These are phyloP conservation scores for Tetracladium setigerum DNA, from an alignment of 495 filamentous ascomycete genomes.

Conservation along the genomic window DNA sequence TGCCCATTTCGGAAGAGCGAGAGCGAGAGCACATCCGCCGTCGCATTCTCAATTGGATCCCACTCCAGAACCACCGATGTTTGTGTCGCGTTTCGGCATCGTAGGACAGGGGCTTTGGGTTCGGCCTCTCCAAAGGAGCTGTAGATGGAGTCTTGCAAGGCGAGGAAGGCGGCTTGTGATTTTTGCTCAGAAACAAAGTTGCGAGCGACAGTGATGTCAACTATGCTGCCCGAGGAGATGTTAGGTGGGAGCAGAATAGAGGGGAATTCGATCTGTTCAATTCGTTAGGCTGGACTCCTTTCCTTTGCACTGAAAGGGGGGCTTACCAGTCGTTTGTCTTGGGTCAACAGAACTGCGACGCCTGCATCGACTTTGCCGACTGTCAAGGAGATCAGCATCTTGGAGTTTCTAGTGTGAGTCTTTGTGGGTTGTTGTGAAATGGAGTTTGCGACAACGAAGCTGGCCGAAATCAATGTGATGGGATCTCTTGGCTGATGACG, in stretches of 20 bases:
- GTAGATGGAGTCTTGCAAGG: slow-evolving; percentile 83
- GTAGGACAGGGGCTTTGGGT: slow-evolving; percentile 72
- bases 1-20: slow-evolving; percentile 90
- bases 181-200: slow-evolving; percentile 71
- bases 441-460: slow-evolving; percentile 15
- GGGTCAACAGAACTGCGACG: slow-evolving; percentile 91
- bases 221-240: slow-evolving; percentile 90
- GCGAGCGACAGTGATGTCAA: slow-evolving; percentile 93
- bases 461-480: background rate
- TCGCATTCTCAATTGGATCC: slow-evolving; percentile 91
- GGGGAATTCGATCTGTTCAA: slow-evolving; percentile 86
- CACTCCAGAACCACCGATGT: slow-evolving; percentile 96
- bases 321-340: slow-evolving; percentile 91
- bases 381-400: slow-evolving; percentile 93
- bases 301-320: background rate
- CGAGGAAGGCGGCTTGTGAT: slow-evolving; percentile 64
- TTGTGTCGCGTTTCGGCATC: slow-evolving; percentile 92
- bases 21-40: slow-evolving; percentile 78
- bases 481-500: too few species aligned
- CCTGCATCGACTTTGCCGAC: slow-evolving; percentile 99
- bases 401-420: slow-evolving; percentile 15
- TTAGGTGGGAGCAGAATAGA: slow-evolving; percentile 93
- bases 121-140: slow-evolving; percentile 73
- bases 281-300: background rate
- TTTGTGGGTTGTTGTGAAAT: background rate